These are phyloP conservation scores for Opeltia flavorubescens DNA, from an alignment of 495 filamentous ascomycete genomes.

Conservation along the genomic window DNA sequence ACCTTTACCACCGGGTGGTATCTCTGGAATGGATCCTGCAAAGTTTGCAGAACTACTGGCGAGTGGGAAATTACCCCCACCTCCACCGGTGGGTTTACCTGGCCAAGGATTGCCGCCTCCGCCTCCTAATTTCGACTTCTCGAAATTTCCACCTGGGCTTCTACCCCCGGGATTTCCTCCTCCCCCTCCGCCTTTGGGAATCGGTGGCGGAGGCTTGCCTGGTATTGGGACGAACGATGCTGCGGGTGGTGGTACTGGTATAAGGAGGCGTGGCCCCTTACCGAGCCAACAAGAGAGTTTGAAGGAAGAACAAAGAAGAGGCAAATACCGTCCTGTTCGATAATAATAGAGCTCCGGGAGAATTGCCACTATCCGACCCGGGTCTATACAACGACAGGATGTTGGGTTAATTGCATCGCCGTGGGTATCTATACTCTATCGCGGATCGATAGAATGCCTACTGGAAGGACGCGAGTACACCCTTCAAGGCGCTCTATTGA, in stretches of 20 bases:
- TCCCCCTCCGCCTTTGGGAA: slow-evolving; percentile 23
- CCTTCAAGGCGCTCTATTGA: too few species aligned
- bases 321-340: slow-evolving; percentile 42
- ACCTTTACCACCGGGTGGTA: slow-evolving; percentile 35
- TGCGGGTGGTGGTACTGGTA: slow-evolving; percentile 24
- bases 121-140: slow-evolving; percentile 50
- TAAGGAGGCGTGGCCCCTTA: slow-evolving; percentile 47
- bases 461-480: too few species aligned
- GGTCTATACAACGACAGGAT: too few species aligned
- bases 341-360: too few species aligned
- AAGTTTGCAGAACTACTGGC: slow-evolving; percentile 33
- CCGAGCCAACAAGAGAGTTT: slow-evolving; percentile 76
- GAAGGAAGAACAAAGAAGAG: slow-evolving; percentile 55
- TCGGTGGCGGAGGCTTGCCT: slow-evolving; percentile 27
- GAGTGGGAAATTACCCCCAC: slow-evolving; percentile 28
- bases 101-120: slow-evolving; percentile 34
- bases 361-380: too few species aligned
- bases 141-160: slow-evolving; percentile 42
- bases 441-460: too few species aligned
- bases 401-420: too few species aligned
- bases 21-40: slow-evolving; percentile 40
- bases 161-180: slow-evolving; percentile 19
- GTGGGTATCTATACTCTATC: too few species aligned
- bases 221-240: slow-evolving; percentile 28
- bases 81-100: slow-evolving; percentile 32